A percentile compares a stretch with the other conserved stretches of the same genome.
These are phyloP conservation scores for Microbotryum violaceum DNA, from an alignment of 1,284 basidiomycete species.

Conservation along the genomic window DNA sequence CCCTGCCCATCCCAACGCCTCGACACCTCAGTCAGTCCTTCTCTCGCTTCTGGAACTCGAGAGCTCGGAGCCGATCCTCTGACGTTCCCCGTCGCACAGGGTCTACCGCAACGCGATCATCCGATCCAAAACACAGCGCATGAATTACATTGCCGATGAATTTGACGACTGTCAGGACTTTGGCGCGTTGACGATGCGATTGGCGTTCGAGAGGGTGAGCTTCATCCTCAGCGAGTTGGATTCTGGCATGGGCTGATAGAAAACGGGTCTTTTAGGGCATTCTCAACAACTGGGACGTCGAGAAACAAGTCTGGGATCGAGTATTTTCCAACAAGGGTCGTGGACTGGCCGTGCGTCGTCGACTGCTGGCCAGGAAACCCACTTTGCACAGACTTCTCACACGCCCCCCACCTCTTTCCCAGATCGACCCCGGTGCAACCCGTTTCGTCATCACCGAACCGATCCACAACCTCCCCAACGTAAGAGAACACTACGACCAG, in stretches of 20 bases:
- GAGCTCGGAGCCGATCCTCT: not conserved
- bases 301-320: constrained; percentile 84
- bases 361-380: no score
- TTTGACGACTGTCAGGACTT: constrained; percentile 63
- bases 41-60: not conserved
- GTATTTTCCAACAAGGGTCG: constrained; percentile 54
- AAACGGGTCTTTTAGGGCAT: constrained; percentile 55
- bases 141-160: constrained; percentile 73
- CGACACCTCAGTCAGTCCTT: no score
- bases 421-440: constrained; percentile 65
- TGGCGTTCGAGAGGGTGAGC: constrained; percentile 76
- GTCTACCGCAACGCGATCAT: constrained; percentile 69
- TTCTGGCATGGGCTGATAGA: not conserved
- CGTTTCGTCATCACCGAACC: constrained; percentile 83
- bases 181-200: constrained; percentile 66
- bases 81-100: constrained; percentile 42
- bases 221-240: not conserved
- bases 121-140: constrained; percentile 68
- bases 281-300: constrained; percentile 82
- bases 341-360: constrained; percentile 14
- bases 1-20: not conserved
- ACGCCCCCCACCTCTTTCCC: constrained; percentile 9
- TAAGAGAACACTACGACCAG: constrained; percentile 85
- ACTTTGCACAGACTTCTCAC: constrained; percentile 9
- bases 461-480: constrained; percentile 82